Evolutionary conservation across 1,284 basidiomycete species (phyloP), one percentile per base, ranked within the genome.

Genomic region (Trichosporon ovoides): DNA sequence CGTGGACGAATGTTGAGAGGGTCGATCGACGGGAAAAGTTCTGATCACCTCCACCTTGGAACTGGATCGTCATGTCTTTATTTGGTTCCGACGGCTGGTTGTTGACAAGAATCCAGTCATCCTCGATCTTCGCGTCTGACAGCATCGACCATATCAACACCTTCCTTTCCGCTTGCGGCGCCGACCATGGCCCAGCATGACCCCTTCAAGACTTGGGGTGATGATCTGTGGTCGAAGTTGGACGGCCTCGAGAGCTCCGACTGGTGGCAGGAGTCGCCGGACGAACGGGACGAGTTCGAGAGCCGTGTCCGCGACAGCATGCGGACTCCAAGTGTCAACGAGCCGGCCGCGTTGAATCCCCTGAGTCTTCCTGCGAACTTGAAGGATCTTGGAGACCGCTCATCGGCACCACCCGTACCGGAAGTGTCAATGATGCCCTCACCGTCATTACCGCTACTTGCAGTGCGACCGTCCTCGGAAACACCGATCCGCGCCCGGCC

Each of bases 151-250:
- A 48, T 14, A n/a, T 7, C 7, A 31, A 19, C 16, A 13, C 16
- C 16, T 9, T n/a, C 5, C 18, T 22, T 7, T 13, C 7, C 43
- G 14, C 18, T 16, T 13, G 19, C 19, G 33, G 14, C 7, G 49
- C 18, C 34, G n/a, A 31, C 34, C 19, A 51, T 51, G 49, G 49
- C 19, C n/a, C 43, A 48, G 49, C 33, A 22, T 28, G 36, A 52
- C 34, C 51, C 19, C 20, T 38, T 38, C 31, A 31, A 37, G 13
- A 37, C 28, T 3, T 56, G 48, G 48, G 22, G 43, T 20, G 36
- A 31, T 31, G 31, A 50, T 54, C 49, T 59, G 14, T 55, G 50
- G 51, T n/a, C 22, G 3, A 52, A 55, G 40, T 38, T 59, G n/a
- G 58, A 55, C 51, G 49, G 37, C 19, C 11, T 55, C 16, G 58